Base-by-base conservation (phyloP, 2,329 filamentous ascomycete species). In the Clonostachys byssicola region DNA sequence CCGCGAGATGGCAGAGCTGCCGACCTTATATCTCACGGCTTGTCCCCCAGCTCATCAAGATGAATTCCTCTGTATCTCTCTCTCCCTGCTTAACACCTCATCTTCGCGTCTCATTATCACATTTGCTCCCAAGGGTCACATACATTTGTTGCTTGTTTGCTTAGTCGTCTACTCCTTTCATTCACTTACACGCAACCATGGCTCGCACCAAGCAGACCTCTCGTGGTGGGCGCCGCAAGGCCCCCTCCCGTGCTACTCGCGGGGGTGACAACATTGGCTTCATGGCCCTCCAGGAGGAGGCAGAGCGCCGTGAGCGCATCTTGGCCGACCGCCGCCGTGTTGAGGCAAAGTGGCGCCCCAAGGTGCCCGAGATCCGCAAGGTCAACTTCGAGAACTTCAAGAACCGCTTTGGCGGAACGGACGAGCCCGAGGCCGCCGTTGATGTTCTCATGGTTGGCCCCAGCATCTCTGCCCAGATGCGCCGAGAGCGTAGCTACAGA, bases 381-480 rank as follows among this genome's bases (percentile, higher is more conserved):
- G 61, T 68, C 46, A 66, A 68, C 54, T 72, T 71, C 47, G 67
- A 71, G 51, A 61, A 66, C 52, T 73, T 70, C 58, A 73, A 72
- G 55, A 73, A 73, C 50, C 59, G 65, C 45, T 69, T 66, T 50
- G 55, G 65, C 12, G 57, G 57, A 12, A 42, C 63, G 12, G 57
- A 66, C 2, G 57, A 68, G 49, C 62, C 56, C 20, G 60, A 65
- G n/a, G 65, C 69, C 47, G 65, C 65, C 34, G 59, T 72, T 17
- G 69, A 72, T 3, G 68, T 69, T 14, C 59, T 72, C 6, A 59
- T 69, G 56, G 58, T 53, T 7, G 64, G 64, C 0, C 47, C 61
- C 4, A 57, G 62, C 5, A 54, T 67, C 6, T 60, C 65, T 40
- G 60, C 54, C 5, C 65, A 74, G 51, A 62, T 73, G 50, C 63